These are phyloP conservation scores for Sugiyamaella valdiviana DNA, from an alignment of 805 yeast genomes.

Conservation along the genomic window DNA sequence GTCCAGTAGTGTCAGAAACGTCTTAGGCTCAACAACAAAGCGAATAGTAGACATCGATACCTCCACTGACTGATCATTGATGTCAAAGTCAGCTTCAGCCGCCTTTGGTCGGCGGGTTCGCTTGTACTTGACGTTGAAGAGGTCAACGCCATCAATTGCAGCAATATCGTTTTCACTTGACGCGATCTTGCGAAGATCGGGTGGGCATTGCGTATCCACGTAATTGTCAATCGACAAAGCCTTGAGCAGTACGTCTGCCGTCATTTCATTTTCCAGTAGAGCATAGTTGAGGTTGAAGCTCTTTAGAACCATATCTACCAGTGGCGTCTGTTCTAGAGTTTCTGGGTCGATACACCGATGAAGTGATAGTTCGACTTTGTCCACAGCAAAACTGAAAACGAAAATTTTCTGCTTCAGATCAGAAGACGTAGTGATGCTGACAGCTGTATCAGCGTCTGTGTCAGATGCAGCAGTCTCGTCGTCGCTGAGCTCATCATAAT, in stretches of 20 bases:
- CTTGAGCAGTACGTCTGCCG: slow-evolving; percentile 54
- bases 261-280: slow-evolving; percentile 56
- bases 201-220: slow-evolving; percentile 54
- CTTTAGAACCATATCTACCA: slow-evolving; percentile 70
- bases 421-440: not conserved
- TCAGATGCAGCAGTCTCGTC: slow-evolving; percentile 15
- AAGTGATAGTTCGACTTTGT: slow-evolving; percentile 52
- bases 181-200: slow-evolving; percentile 60
- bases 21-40: slow-evolving; percentile 68
- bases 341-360: slow-evolving; percentile 60
- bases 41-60: slow-evolving; percentile 73
- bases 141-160: slow-evolving; percentile 25
- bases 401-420: slow-evolving; percentile 49
- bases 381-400: slow-evolving; percentile 69
- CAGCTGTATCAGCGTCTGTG: slow-evolving; percentile 8
- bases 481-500: not conserved
- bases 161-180: slow-evolving; percentile 34
- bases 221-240: slow-evolving; percentile 71
- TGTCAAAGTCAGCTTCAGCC: slow-evolving; percentile 41
- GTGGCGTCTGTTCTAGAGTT: slow-evolving; percentile 54
- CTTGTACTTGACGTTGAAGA: slow-evolving; percentile 54
- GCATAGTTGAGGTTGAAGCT: slow-evolving; percentile 53
- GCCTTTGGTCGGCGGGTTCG: slow-evolving; percentile 45
- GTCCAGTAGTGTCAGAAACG: slow-evolving; percentile 70
- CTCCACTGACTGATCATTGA: slow-evolving; percentile 66